These are phyloP conservation scores for Neofusicoccum parvum DNA, from an alignment of 2,329 filamentous ascomycete genomes.

Conservation along the genomic window DNA sequence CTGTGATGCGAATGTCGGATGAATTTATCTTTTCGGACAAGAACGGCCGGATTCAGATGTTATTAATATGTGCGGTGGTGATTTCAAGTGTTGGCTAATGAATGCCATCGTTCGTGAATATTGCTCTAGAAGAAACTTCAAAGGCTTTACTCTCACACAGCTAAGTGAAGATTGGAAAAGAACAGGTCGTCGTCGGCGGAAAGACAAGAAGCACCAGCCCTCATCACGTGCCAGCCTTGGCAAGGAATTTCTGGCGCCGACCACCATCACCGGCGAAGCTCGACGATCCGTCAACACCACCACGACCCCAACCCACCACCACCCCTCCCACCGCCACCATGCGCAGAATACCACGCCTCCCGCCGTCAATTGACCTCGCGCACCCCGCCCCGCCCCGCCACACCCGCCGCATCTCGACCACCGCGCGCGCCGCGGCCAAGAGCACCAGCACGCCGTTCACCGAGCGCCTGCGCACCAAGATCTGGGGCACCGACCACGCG, in stretches of 20 bases:
- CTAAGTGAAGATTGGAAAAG: not conserved
- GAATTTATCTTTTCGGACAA: too few species aligned
- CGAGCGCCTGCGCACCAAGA: constrained; percentile 12
- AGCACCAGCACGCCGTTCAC: not conserved
- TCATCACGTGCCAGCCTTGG: constrained; percentile 1
- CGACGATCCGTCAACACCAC: not conserved
- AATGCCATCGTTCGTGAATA: too few species aligned
- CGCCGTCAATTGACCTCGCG: constrained; percentile 19
- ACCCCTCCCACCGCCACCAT: not conserved
- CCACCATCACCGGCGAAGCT: not conserved
- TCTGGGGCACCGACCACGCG: constrained; percentile 20
- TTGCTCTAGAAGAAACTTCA: too few species aligned
- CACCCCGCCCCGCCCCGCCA: not conserved
- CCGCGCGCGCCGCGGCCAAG: not conserved
- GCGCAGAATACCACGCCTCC: constrained; percentile 16
- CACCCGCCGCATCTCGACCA: not conserved
- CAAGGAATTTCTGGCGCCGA: not conserved
- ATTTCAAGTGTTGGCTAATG: too few species aligned
- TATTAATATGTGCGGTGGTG: too few species aligned
- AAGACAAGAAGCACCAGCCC: not conserved
- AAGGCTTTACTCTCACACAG: too few species aligned
- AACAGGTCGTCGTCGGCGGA: not conserved
- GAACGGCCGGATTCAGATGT: too few species aligned
- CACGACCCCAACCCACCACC: not conserved
- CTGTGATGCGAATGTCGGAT: too few species aligned